Conservation (phyloP, 495 filamentous ascomycete genomes). For the Clohesyomyces aquaticus region DNA sequence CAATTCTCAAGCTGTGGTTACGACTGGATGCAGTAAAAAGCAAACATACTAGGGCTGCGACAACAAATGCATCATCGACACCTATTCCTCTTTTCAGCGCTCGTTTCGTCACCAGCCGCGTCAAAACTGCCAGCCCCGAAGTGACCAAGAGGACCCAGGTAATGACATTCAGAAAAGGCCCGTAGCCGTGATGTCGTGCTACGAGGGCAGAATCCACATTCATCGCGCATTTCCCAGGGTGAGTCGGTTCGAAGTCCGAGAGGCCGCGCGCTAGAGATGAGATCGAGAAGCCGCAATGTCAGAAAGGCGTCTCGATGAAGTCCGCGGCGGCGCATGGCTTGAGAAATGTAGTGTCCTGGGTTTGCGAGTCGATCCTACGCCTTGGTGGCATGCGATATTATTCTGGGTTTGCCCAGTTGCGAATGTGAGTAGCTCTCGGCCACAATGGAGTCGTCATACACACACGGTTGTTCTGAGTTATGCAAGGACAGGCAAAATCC, state of each 20-base stretch:
- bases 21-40: not conserved
- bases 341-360: constrained; percentile 6
- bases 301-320: constrained; percentile 19
- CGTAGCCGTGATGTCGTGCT: constrained; percentile 29
- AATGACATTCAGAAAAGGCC: constrained; percentile 33
- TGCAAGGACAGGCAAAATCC: constrained; percentile 1
- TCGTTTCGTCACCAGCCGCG: constrained; percentile 28
- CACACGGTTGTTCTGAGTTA: not conserved
- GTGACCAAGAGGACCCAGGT: constrained; percentile 34
- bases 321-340: constrained; percentile 21
- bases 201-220: constrained; percentile 10
- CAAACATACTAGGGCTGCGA: constrained; percentile 29
- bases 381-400: constrained; percentile 11
- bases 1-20: constrained; percentile 1
- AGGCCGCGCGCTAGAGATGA: constrained; percentile 8
- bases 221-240: constrained; percentile 23
- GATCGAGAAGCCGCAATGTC: constrained; percentile 20
- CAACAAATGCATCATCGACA: constrained; percentile 31
- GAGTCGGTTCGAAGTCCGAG: constrained; percentile 12
- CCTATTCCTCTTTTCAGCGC: constrained; percentile 28
- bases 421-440: not conserved
- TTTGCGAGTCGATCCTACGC: constrained; percentile 2
- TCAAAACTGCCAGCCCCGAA: constrained; percentile 27
- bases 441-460: not conserved
- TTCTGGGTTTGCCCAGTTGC: not conserved